phyloP scores from a whole-genome alignment of 345 rosid species.

The Heritiera littoralis region DNA sequence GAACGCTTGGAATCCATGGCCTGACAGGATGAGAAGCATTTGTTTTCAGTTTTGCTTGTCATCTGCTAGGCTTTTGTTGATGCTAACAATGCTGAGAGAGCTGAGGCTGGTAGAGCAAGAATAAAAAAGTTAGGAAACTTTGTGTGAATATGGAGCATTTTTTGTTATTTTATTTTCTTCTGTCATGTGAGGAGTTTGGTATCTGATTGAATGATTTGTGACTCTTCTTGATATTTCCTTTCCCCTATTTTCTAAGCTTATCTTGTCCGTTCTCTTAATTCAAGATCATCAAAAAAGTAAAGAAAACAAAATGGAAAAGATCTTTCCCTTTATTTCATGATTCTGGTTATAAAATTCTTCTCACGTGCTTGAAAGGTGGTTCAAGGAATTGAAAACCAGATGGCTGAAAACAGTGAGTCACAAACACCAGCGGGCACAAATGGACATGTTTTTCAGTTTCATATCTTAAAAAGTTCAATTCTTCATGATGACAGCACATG shows the following conservation, averaged over 20 bases:
- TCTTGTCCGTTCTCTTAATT: neutral
- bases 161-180: neutral
- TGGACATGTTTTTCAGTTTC: neutral
- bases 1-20: slow-evolving; percentile 42
- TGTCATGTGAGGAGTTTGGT: slow-evolving; percentile 6
- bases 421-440: neutral
- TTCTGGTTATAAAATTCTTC: neutral
- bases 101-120: slow-evolving; percentile 11
- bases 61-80: slow-evolving; percentile 15
- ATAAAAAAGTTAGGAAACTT: neutral
- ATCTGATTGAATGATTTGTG: neutral
- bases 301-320: neutral
- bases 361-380: neutral
- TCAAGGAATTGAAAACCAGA: neutral
- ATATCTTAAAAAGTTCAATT: neutral
- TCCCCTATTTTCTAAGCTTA: too few relatives aligned
- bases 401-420: neutral
- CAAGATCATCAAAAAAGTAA: neutral
- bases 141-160: slow-evolving; percentile 24
- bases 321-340: neutral
- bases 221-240: neutral
- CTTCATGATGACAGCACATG: slow-evolving; percentile 13
- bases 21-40: slow-evolving; percentile 19
- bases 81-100: slow-evolving; percentile 8
- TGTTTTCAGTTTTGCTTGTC: slow-evolving; percentile 14